phyloP scores from a whole-genome alignment of 2,329 filamentous ascomycete genomes.

The Nemania sp. region DNA sequence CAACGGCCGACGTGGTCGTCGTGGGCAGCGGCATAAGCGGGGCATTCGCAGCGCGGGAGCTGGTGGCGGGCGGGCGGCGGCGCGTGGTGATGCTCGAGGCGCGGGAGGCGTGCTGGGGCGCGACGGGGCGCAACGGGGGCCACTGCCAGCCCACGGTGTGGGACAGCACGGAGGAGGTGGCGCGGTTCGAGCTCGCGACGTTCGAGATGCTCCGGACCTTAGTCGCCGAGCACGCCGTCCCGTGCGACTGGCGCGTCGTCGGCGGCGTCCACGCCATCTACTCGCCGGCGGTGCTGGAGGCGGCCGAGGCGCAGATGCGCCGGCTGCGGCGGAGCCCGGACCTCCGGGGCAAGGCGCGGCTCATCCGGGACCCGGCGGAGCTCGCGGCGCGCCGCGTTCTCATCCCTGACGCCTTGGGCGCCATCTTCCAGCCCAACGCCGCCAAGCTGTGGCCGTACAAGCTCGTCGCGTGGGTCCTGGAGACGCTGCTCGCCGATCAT shows the following conservation, averaged over 20 bases:
- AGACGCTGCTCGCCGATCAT: slow-evolving; percentile 53
- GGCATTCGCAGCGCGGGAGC: slow-evolving; percentile 68
- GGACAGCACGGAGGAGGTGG: slow-evolving; percentile 61
- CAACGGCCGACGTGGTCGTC: slow-evolving; percentile 68
- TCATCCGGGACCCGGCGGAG: slow-evolving; percentile 46
- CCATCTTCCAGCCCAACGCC: slow-evolving; percentile 66
- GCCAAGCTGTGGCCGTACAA: slow-evolving; percentile 84
- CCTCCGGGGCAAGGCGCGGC: slow-evolving; percentile 53
- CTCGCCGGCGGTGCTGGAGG: slow-evolving; percentile 57
- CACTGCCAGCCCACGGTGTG: slow-evolving; percentile 78
- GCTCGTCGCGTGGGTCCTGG: slow-evolving; percentile 73
- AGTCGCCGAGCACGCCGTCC: slow-evolving; percentile 59
- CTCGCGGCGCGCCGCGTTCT: slow-evolving; percentile 61
- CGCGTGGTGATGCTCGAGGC: slow-evolving; percentile 76
- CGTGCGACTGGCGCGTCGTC: slow-evolving; percentile 71
- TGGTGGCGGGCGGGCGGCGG: slow-evolving; percentile 55
- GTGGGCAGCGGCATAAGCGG: slow-evolving; percentile 79
- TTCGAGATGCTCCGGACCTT: slow-evolving; percentile 64
- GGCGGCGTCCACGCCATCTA: slow-evolving; percentile 69
- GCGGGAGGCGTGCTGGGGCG: slow-evolving; percentile 78
- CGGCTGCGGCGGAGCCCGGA: slow-evolving; percentile 59
- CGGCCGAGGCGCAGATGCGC: slow-evolving; percentile 55
- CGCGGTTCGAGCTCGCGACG: slow-evolving; percentile 73
- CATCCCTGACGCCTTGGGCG: slow-evolving; percentile 62
- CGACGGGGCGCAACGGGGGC: slow-evolving; percentile 77